A percentile compares a stretch with the other conserved stretches of the same genome.
These are phyloP conservation scores for Jackrogersella multiformis DNA, from an alignment of 495 filamentous ascomycete genomes.

Conservation along the genomic window DNA sequence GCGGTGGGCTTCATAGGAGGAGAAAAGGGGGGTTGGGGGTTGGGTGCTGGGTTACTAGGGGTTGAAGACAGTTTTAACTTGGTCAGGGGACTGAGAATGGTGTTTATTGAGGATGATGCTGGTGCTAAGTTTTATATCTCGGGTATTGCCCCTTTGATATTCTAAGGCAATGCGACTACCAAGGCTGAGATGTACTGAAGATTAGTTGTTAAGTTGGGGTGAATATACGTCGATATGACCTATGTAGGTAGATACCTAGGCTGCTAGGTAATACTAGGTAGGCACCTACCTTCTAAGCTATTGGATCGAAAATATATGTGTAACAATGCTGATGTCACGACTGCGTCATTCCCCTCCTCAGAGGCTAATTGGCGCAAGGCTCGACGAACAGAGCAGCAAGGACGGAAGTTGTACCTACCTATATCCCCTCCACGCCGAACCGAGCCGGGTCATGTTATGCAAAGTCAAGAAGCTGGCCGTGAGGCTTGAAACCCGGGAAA, in stretches of 20 bases:
- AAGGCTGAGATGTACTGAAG: neutral
- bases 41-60: too few species aligned
- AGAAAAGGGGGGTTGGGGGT: neutral
- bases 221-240: conserved; percentile 19
- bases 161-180: neutral
- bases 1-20: neutral
- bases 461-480: too few species aligned
- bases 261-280: too few species aligned
- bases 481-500: too few species aligned
- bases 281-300: too few species aligned
- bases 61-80: neutral
- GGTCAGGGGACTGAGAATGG: neutral
- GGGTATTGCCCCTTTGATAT: conserved; percentile 13
- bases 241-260: too few species aligned
- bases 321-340: conserved; percentile 36
- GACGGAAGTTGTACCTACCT: too few species aligned
- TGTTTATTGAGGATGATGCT: neutral
- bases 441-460: too few species aligned
- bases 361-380: too few species aligned
- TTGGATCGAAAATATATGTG: neutral
- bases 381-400: too few species aligned
- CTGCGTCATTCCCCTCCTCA: conserved; percentile 24
- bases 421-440: too few species aligned
- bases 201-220: neutral
- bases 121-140: conserved; percentile 1